Evolutionary conservation across 2,329 filamentous ascomycete species (phyloP).

Genomic region (Aureobasidium sp.): DNA sequence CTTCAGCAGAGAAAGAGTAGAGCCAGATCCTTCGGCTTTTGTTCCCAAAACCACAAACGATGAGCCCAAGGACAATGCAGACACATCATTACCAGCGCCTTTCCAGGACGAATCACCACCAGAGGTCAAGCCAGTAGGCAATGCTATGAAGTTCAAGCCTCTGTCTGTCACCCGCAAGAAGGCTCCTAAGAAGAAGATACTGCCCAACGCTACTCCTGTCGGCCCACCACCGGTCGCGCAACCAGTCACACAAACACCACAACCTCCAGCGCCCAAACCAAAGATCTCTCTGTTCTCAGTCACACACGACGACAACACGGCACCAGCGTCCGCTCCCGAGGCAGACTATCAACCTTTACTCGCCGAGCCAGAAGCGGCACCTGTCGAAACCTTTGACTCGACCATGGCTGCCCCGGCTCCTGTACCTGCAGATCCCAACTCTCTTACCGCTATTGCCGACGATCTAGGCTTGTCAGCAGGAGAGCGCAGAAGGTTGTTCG

Average conservation of each 20-base stretch:
- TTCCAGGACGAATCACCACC: conserved; percentile 36
- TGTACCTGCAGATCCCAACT: conserved; percentile 33
- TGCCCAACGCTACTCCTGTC: conserved; percentile 17
- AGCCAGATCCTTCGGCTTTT: neutral
- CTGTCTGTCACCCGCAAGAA: conserved; percentile 73
- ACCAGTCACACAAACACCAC: conserved; percentile 1
- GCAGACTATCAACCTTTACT: conserved; percentile 32
- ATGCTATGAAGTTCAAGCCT: conserved; percentile 81
- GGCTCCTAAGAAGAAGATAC: conserved; percentile 55
- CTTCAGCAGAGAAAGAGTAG: conserved; percentile 56
- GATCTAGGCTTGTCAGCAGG: conserved; percentile 71
- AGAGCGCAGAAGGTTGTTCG: conserved; percentile 76
- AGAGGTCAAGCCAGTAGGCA: conserved; percentile 63
- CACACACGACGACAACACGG: conserved; percentile 29
- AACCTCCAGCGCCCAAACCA: conserved; percentile 35
- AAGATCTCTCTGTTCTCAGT: conserved; percentile 66
- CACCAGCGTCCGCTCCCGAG: conserved; percentile 4
- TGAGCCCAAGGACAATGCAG: conserved; percentile 26
- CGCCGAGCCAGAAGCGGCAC: neutral
- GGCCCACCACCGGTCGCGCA: conserved; percentile 19
- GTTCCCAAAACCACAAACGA: too few species aligned
- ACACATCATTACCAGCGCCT: conserved; percentile 35
- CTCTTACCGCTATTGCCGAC: conserved; percentile 62
- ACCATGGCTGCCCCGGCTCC: neutral
- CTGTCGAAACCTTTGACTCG: neutral